Evolutionary conservation across 2,329 filamentous ascomycete species (phyloP).

Genomic region (Bisporella sp.): DNA sequence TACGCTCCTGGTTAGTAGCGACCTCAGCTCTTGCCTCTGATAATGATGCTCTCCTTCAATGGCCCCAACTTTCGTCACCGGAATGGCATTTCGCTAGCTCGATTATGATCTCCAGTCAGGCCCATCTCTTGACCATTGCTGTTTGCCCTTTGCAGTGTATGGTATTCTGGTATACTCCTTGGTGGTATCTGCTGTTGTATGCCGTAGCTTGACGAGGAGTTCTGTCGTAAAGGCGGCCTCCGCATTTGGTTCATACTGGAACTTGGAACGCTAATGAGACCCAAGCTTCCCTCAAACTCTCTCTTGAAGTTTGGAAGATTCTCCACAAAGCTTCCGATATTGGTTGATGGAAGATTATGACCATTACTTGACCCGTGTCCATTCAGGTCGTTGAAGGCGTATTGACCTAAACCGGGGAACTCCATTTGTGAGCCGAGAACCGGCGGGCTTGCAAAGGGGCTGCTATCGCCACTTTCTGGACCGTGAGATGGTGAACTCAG

Average conservation of each 20-base stretch:
- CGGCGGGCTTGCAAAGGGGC: constrained; percentile 17
- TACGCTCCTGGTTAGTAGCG: no score
- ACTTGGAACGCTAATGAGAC: constrained; percentile 4
- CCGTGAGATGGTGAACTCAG: constrained; percentile 17
- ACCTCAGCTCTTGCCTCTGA: no score
- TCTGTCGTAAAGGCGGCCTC: constrained; percentile 20
- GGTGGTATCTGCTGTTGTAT: constrained; percentile 13
- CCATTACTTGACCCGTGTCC: constrained; percentile 10
- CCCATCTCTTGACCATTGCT: constrained; percentile 12
- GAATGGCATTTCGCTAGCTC: not conserved
- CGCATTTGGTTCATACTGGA: constrained; percentile 4
- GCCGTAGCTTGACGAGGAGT: constrained; percentile 15
- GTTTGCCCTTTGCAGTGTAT: constrained; percentile 13
- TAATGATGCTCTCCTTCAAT: no score
- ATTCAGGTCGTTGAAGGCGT: constrained; percentile 17
- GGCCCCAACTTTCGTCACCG: not conserved
- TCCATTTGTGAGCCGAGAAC: constrained; percentile 21
- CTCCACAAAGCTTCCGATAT: constrained; percentile 14
- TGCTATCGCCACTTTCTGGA: constrained; percentile 11
- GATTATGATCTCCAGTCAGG: not conserved
- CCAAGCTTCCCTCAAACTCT: constrained; percentile 15
- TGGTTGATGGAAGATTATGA: constrained; percentile 5
- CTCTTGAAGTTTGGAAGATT: constrained; percentile 16
- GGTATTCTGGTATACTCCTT: constrained; percentile 20
- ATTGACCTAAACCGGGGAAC: constrained; percentile 16